A percentile compares a stretch with the other conserved stretches of the same genome.
Evolutionary conservation across 108 stramenopile species (phyloP).

Genomic region (Cyclotella baltica): DNA sequence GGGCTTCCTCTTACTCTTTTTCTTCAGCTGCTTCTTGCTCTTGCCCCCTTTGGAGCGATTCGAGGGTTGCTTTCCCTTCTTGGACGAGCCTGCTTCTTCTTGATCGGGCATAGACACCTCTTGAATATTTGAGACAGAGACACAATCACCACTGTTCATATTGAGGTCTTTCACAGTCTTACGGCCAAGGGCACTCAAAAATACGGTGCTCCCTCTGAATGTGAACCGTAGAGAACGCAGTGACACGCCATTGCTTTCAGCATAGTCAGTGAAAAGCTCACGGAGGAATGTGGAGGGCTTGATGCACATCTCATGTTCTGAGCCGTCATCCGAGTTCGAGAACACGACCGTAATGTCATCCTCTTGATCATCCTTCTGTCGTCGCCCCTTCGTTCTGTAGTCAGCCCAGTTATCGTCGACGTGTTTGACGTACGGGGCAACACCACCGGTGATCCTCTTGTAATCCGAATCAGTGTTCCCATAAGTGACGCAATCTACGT

Average conservation of each 20-base stretch:
- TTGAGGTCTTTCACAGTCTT: constrained; percentile 17
- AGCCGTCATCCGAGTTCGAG: neutral
- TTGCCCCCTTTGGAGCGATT: neutral
- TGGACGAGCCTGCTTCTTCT: neutral
- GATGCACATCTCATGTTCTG: neutral
- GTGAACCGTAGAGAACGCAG: constrained; percentile 25
- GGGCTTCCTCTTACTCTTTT: neutral
- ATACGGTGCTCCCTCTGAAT: constrained; percentile 17
- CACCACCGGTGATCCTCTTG: neutral
- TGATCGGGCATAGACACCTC: neutral
- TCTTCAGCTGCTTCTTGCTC: neutral
- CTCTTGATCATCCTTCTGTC: neutral
- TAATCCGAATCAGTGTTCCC: neutral
- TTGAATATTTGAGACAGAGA: constrained; percentile 5
- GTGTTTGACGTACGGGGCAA: neutral
- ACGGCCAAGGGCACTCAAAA: constrained; percentile 23
- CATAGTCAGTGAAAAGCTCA: constrained; percentile 25
- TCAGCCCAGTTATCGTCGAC: neutral
- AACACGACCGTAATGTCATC: neutral
- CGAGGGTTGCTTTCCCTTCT: neutral
- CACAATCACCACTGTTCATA: neutral
- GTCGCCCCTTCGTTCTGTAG: neutral
- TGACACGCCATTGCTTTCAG: constrained; percentile 18
- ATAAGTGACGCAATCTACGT: neutral
- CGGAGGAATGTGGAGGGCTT: neutral